Conservation (phyloP, 2,329 filamentous ascomycete genomes). For the Botrytis byssoidea region DNA sequence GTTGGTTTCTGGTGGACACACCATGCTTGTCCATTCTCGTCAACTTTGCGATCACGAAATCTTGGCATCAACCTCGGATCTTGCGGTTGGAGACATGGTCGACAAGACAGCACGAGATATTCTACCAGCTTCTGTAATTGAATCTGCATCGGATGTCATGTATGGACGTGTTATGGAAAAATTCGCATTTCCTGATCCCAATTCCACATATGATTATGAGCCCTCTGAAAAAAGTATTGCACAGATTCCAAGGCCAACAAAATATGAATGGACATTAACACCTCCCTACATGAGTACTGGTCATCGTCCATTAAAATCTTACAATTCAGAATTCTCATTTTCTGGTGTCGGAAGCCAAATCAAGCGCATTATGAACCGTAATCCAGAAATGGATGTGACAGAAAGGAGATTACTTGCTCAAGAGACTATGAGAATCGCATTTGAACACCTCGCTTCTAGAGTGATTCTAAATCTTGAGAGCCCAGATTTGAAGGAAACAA, state of each 20-base stretch:
- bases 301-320: constrained; percentile 41
- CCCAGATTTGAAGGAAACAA: constrained; percentile 38
- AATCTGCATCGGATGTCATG: constrained; percentile 61
- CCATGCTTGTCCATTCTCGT: constrained; percentile 75
- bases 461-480: constrained; percentile 64
- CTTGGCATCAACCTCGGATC: constrained; percentile 70
- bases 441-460: constrained; percentile 81
- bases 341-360: constrained; percentile 67
- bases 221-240: constrained; percentile 51
- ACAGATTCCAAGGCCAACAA: constrained; percentile 47
- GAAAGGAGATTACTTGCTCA: constrained; percentile 70
- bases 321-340: constrained; percentile 62
- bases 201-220: constrained; percentile 47
- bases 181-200: constrained; percentile 66
- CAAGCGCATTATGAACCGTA: constrained; percentile 52
- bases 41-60: constrained; percentile 68
- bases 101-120: constrained; percentile 83
- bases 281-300: constrained; percentile 61
- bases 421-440: constrained; percentile 74
- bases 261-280: constrained; percentile 66
- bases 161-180: constrained; percentile 78
- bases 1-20: constrained; percentile 90
- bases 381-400: constrained; percentile 47
- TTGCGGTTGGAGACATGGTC: constrained; percentile 85
- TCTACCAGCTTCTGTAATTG: constrained; percentile 60